Evolutionary conservation across 805 yeast genomes (phyloP), one percentile per base, ranked within the genome.

Genomic region (Barnettozyma populi): DNA sequence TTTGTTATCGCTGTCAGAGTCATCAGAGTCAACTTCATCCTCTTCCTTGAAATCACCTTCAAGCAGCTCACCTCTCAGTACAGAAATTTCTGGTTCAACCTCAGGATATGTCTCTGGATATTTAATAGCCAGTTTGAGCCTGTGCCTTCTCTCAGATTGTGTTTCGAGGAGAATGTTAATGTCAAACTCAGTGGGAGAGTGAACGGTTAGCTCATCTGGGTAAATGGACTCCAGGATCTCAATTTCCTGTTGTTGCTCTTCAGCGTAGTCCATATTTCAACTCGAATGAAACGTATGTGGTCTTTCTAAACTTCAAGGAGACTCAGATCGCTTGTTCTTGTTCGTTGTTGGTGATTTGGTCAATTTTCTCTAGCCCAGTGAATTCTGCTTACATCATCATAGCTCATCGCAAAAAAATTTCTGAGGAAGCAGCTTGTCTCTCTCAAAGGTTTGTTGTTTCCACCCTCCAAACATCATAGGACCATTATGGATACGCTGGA

Each of bases 181-280:
- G 38, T 78, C 72, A 62, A 79, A 86, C 34, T 72, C 72, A 7
- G 71, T 65, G 1, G 70, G 67, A 35, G 67, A 53, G 18, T 49
- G 56, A 20, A 52, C 41, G 25, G 62, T 67, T 29, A 88, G 67
- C 64, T 92, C 99, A 61, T 92, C 97, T 6, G 98, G 99, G 63
- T 94, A 92, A 47, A 92, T 92, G 16, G 95, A 83, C 62, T 87
- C 83, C 49, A 92, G 75, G 45, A 94, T 90, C 65, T 90, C 97
- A 41, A 94, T 64, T 65, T 92, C 99, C 67, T 92, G 96, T 25
- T 61, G 65, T 63, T 92, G 97, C 61, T 94, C 97, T 64, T 87
- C 96, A 45, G 66, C 61, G 48, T 82, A 78, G 57, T 86, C 90
- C 95, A 87, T 87, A 9, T 5, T 25, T n/a, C 18, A 19, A 29